Conservation (phyloP, 208 protist species). For the Crithidia mellificae region DNA sequence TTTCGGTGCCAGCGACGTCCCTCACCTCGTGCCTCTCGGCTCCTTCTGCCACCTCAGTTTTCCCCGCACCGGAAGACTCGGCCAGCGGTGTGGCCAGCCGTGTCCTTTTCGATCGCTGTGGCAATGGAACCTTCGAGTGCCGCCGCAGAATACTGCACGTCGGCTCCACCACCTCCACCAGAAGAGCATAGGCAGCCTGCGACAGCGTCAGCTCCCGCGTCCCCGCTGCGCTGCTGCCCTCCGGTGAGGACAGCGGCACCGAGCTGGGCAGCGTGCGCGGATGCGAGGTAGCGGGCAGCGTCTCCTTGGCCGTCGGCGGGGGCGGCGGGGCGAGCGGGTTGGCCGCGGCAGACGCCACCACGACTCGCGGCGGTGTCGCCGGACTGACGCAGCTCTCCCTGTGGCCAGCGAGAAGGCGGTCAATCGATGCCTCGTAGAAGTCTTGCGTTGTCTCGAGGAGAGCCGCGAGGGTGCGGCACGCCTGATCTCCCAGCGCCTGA, state of each 20-base stretch:
- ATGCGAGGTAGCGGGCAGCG: not conserved
- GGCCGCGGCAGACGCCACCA: not conserved
- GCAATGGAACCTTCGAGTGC: slow-evolving; percentile 1
- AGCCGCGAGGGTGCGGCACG: slow-evolving; percentile 10
- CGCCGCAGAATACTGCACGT: slow-evolving; percentile 44
- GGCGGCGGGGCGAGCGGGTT: not conserved
- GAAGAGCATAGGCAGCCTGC: slow-evolving; percentile 19
- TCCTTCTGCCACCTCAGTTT: not conserved
- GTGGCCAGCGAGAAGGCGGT: not conserved
- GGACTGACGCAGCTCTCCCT: not conserved
- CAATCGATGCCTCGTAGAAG: not conserved
- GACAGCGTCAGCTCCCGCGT: slow-evolving; percentile 23
- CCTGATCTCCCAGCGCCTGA: not conserved
- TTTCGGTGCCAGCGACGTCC: not conserved
- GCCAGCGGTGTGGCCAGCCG: not conserved
- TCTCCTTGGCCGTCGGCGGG: not conserved
- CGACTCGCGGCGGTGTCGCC: not conserved
- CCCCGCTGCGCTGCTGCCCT: not conserved
- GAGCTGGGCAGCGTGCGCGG: not conserved
- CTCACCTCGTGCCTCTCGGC: not conserved
- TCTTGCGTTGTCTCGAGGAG: not conserved
- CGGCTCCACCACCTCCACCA: slow-evolving; percentile 43
- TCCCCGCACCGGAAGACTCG: not conserved
- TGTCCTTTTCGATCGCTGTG: not conserved
- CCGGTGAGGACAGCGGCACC: not conserved